phyloP scores from a whole-genome alignment of 805 yeast species.

The Candida tibetensis region DNA sequence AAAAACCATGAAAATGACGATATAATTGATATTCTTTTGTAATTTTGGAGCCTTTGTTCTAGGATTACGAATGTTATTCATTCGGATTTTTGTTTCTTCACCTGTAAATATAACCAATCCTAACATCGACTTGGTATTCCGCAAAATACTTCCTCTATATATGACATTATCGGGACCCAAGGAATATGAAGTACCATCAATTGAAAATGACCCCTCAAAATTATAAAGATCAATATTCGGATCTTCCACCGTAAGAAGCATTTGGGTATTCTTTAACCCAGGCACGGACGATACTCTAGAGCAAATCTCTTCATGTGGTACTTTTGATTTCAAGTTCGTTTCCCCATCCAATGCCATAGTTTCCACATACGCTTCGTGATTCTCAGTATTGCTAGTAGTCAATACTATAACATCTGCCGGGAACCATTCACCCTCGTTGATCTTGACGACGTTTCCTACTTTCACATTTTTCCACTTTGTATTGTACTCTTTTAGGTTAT shows the following conservation, averaged over 20 bases:
- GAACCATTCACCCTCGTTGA: conserved; percentile 82
- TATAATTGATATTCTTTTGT: conserved; percentile 76
- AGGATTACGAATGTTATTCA: conserved; percentile 90
- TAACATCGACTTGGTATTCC: conserved; percentile 73
- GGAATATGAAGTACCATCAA: conserved; percentile 46
- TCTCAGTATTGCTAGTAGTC: conserved; percentile 59
- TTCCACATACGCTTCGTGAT: conserved; percentile 70
- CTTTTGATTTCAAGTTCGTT: conserved; percentile 78
- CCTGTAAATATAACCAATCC: conserved; percentile 93
- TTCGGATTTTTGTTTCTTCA: conserved; percentile 91
- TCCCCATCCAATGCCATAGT: conserved; percentile 99
- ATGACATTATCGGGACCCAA: conserved; percentile 78
- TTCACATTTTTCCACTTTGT: conserved; percentile 69
- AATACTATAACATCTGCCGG: conserved; percentile 87
- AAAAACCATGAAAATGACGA: conserved; percentile 83
- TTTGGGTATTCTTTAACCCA: conserved; percentile 48
- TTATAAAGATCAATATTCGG: conserved; percentile 90
- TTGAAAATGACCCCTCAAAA: conserved; percentile 72
- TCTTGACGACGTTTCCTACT: conserved; percentile 83
- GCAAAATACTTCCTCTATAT: conserved; percentile 84
- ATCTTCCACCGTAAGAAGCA: conserved; percentile 71
- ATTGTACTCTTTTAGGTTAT: conserved; percentile 31
- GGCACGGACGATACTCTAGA: conserved; percentile 48
- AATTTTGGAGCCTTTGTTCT: conserved; percentile 91
- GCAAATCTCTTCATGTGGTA: conserved; percentile 63